phyloP scores from a whole-genome alignment of 352 stramenopile species.

The Phytophthora citricola region DNA sequence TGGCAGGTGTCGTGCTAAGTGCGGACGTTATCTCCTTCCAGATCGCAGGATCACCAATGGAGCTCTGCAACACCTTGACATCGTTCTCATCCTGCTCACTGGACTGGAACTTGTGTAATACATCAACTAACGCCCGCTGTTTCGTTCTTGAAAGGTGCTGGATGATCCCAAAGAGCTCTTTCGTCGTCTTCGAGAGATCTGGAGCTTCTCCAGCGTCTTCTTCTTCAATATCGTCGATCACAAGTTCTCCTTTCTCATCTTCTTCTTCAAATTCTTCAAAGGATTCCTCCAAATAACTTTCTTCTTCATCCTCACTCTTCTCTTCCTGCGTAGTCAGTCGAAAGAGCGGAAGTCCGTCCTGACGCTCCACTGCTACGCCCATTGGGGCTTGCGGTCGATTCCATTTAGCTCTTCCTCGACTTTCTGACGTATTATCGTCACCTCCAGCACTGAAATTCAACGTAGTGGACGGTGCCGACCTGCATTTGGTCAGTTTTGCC shows the following conservation, averaged over 20 bases:
- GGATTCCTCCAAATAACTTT: conserved; percentile 82
- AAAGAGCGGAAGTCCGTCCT: conserved; percentile 43
- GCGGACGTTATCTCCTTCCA: conserved; percentile 71
- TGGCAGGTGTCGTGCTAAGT: conserved; percentile 16
- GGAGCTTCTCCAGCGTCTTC: conserved; percentile 11
- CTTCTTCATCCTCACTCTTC: conserved; percentile 45
- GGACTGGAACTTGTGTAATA: conserved; percentile 68
- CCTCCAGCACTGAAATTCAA: conserved; percentile 31
- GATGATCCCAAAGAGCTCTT: conserved; percentile 68
- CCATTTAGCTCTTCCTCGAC: conserved; percentile 56
- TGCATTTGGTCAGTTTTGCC: conserved; percentile 30
- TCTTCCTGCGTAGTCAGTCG: conserved; percentile 32
- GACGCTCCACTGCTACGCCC: conserved; percentile 45
- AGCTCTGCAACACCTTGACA: conserved; percentile 57
- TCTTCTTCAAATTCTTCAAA: conserved; percentile 86
- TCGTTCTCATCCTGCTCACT: conserved; percentile 64
- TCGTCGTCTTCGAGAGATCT: conserved; percentile 58
- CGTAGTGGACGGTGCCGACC: conserved; percentile 54
- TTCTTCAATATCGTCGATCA: conserved; percentile 40
- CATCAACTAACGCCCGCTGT: conserved; percentile 61
- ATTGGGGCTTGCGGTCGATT: conserved; percentile 51
- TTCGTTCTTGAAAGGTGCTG: conserved; percentile 76
- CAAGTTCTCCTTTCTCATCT: conserved; percentile 30
- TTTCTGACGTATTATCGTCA: conserved; percentile 8
- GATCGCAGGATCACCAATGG: conserved; percentile 75